These are phyloP conservation scores for Rhynchosporium agropyri DNA, from an alignment of 2,329 filamentous ascomycete species.

Conservation along the genomic window DNA sequence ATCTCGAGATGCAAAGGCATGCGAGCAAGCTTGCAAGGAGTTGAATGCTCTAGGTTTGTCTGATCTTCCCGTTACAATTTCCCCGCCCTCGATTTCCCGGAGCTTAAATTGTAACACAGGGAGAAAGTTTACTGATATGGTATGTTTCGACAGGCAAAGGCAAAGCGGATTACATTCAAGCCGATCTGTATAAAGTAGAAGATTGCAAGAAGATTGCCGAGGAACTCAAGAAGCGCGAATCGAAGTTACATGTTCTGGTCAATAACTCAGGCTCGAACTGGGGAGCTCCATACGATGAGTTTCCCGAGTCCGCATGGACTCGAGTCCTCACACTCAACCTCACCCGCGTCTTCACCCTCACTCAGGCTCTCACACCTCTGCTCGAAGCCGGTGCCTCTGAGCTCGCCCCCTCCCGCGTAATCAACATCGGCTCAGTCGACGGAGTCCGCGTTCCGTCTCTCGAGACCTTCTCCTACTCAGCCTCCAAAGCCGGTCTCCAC, in stretches of 20 bases:
- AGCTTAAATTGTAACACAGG: background rate
- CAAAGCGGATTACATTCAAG: conserved; percentile 60
- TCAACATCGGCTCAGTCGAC: conserved; percentile 68
- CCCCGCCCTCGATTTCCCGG: background rate
- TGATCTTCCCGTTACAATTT: background rate
- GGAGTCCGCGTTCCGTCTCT: conserved; percentile 61
- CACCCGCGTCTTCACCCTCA: conserved; percentile 67
- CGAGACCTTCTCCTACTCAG: conserved; percentile 62
- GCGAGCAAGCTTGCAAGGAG: conserved; percentile 60
- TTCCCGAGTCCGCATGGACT: conserved; percentile 61
- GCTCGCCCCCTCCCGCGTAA: conserved; percentile 57
- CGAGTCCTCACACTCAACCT: conserved; percentile 63
- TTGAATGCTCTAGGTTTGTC: conserved; percentile 54
- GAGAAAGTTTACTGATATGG: background rate
- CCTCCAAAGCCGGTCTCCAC: conserved; percentile 64
- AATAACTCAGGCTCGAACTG: conserved; percentile 69
- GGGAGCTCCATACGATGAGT: conserved; percentile 61
- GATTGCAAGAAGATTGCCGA: conserved; percentile 59
- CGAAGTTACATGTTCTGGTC: conserved; percentile 61
- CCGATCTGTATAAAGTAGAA: conserved; percentile 64
- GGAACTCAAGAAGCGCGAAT: conserved; percentile 56
- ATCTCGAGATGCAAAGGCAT: conserved; percentile 63
- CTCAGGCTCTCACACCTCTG: conserved; percentile 63
- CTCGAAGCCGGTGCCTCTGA: conserved; percentile 53
- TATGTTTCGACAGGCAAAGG: conserved; percentile 46